Conservation (phyloP, 257 asterid genomes). For the Fraxinus pennsylvanica region DNA sequence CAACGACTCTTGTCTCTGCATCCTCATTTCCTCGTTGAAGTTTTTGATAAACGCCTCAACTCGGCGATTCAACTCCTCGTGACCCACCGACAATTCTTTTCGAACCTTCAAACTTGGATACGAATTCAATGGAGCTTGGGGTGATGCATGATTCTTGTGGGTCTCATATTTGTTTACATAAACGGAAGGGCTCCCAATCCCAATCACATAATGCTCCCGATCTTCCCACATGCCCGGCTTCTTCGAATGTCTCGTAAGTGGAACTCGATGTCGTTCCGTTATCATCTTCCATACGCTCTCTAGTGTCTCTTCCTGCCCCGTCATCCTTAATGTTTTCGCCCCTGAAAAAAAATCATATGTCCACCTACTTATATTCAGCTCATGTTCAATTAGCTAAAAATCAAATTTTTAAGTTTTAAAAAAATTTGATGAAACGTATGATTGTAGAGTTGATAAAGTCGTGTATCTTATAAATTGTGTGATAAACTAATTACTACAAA, state of each 20-base stretch:
- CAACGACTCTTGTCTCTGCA: constrained; percentile 68
- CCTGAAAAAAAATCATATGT: constrained; percentile 3
- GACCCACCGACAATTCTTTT: constrained; percentile 59
- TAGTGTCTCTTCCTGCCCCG: constrained; percentile 30
- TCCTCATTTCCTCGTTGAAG: constrained; percentile 66
- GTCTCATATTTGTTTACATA: constrained; percentile 45
- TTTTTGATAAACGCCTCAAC: constrained; percentile 68
- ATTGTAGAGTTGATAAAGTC: too few relatives aligned
- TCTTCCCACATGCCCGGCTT: constrained; percentile 49
- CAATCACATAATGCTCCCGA: constrained; percentile 25
- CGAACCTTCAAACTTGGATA: constrained; percentile 30
- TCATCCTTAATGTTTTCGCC: constrained; percentile 2
- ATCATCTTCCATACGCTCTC: constrained; percentile 39
- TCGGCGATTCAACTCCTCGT: constrained; percentile 67
- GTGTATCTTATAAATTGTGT: too few relatives aligned
- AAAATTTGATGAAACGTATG: too few relatives aligned
- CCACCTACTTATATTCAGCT: neutral
- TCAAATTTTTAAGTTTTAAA: too few relatives aligned
- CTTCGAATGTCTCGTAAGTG: constrained; percentile 47
- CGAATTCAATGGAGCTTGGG: constrained; percentile 7
- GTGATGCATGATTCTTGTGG: constrained; percentile 45
- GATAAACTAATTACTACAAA: too few relatives aligned
- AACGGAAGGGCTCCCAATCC: constrained; percentile 2
- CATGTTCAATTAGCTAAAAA: too few relatives aligned
- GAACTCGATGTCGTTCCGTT: constrained; percentile 34